These are phyloP conservation scores for Ophiostoma tasmaniense DNA, from an alignment of 2,329 filamentous ascomycete species.

Conservation along the genomic window DNA sequence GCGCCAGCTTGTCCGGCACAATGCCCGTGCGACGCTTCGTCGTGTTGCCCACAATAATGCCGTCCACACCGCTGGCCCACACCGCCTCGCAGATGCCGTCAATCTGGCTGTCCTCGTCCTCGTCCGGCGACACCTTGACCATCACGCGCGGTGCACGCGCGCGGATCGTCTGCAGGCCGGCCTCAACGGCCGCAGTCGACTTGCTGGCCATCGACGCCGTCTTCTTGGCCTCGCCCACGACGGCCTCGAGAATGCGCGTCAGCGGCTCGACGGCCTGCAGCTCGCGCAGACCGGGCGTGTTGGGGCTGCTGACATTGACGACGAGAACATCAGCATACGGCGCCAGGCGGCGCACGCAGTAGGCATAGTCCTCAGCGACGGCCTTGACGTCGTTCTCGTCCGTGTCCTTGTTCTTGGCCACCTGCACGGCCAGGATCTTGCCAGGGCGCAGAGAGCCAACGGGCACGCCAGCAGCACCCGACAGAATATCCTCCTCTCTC, in stretches of 20 bases:
- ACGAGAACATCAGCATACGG: constrained; percentile 93
- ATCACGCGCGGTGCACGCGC: constrained; percentile 74
- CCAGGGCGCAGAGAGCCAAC: constrained; percentile 72
- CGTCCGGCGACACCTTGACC: constrained; percentile 97
- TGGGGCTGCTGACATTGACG: constrained; percentile 94
- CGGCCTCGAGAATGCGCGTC: constrained; percentile 68
- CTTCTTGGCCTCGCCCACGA: constrained; percentile 67
- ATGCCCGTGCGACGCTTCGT: constrained; percentile 73
- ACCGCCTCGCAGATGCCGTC: constrained; percentile 82
- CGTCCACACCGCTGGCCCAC: constrained; percentile 76
- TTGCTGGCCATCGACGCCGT: constrained; percentile 35
- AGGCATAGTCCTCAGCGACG: constrained; percentile 75
- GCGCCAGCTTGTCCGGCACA: constrained; percentile 55
- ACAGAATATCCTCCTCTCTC: constrained; percentile 63
- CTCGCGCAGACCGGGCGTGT: constrained; percentile 83
- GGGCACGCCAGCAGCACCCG: constrained; percentile 63
- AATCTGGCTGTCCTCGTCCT: constrained; percentile 77
- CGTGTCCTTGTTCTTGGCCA: constrained; percentile 94
- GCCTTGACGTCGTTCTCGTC: constrained; percentile 76
- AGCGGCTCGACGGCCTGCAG: constrained; percentile 79
- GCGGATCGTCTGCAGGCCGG: constrained; percentile 31
- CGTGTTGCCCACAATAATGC: constrained; percentile 94
- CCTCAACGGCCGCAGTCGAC: constrained; percentile 10
- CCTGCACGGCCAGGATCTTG: constrained; percentile 76
- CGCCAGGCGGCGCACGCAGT: constrained; percentile 73